These are phyloP conservation scores for Solanum hybrid DNA, from an alignment of 305 asterid genomes.

Conservation along the genomic window DNA sequence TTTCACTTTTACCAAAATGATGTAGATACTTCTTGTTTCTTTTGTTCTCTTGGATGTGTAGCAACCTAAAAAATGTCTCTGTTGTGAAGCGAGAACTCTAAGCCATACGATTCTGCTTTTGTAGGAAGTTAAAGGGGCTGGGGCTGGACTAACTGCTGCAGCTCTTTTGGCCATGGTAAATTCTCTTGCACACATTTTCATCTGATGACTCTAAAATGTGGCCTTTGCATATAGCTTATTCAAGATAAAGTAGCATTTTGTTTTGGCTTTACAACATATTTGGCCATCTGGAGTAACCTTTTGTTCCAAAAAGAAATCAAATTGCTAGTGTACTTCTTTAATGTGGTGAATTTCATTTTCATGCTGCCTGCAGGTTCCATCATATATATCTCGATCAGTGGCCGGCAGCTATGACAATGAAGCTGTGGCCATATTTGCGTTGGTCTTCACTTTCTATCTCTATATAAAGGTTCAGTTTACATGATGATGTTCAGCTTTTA, in stretches of 20 bases:
- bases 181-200: not conserved
- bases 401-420: slow-evolving; percentile 99
- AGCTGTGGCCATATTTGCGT: slow-evolving; percentile 98
- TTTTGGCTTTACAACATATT: not conserved
- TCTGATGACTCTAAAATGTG: not conserved
- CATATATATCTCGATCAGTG: slow-evolving; percentile 96
- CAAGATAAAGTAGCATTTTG: not conserved
- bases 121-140: slow-evolving; percentile 94
- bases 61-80: not conserved
- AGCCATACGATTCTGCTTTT: not conserved
- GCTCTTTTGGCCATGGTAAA: slow-evolving; percentile 96
- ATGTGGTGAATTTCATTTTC: not conserved
- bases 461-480: slow-evolving; percentile 65
- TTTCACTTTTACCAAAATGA: not conserved
- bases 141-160: slow-evolving; percentile 99
- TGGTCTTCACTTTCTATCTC: slow-evolving; percentile 91
- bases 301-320: not conserved
- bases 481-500: slow-evolving; percentile 6
- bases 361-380: slow-evolving; percentile 65
- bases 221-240: not conserved
- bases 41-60: not conserved
- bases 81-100: not conserved
- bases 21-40: not conserved
- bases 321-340: not conserved
- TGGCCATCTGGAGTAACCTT: not conserved